Percentiles rank a stretch among this genome's conserved stretches.
Evolutionary conservation across 2,329 filamentous ascomycete genomes (phyloP).

Genomic region (Golovinomyces cichoracearum): DNA sequence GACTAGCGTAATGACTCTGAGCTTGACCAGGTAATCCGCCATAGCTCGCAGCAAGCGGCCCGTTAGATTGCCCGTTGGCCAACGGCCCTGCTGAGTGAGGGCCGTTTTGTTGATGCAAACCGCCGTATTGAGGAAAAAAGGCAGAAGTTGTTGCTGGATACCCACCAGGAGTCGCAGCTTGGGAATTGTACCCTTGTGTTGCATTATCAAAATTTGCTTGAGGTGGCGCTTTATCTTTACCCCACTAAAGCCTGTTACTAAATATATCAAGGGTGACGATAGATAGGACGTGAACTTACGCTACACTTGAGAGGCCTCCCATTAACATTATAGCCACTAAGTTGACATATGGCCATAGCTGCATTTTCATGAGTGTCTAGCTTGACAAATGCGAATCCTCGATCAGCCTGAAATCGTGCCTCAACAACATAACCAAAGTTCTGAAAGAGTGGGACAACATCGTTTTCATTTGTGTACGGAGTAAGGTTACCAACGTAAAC

Average conservation of each 20-base stretch:
- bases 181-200: constrained; percentile 41
- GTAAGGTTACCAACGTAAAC: constrained; percentile 96
- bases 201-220: constrained; percentile 55
- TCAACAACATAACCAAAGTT: constrained; percentile 97
- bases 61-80: constrained; percentile 18
- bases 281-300: constrained; percentile 34
- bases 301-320: constrained; percentile 94
- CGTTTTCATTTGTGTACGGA: constrained; percentile 87
- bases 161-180: constrained; percentile 43
- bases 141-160: constrained; percentile 54
- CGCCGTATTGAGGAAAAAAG: constrained; percentile 87
- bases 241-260: constrained; percentile 39
- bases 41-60: constrained; percentile 33
- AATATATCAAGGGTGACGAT: constrained; percentile 3
- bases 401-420: constrained; percentile 91
- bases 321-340: constrained; percentile 95
- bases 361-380: constrained; percentile 98
- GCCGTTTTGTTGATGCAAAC: constrained; percentile 22
- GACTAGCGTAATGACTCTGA: constrained; percentile 34
- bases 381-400: constrained; percentile 96
- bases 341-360: constrained; percentile 91
- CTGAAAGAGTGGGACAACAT: constrained; percentile 91
- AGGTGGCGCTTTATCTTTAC: constrained; percentile 87
- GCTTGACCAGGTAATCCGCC: constrained; percentile 34
- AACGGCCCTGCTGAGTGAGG: constrained; percentile 17